Evolutionary conservation across 306 rosid genomes (phyloP).

Genomic region (Rosa chinensis): DNA sequence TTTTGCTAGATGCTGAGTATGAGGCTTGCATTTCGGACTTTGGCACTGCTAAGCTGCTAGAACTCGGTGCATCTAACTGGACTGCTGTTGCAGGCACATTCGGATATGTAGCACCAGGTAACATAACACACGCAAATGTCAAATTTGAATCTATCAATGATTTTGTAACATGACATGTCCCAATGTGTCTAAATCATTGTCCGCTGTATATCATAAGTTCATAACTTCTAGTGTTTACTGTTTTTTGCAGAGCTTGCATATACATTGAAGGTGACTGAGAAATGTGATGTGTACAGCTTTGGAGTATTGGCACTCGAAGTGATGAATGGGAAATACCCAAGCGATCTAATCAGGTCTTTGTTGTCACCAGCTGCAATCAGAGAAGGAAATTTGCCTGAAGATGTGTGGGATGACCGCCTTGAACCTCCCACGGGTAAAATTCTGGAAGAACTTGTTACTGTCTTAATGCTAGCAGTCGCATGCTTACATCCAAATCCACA

Average conservation of each 20-base stretch:
- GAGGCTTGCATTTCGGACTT: conserved; percentile 44
- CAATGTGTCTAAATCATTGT: background rate
- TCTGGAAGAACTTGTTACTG: conserved; percentile 15
- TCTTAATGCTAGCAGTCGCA: conserved; percentile 29
- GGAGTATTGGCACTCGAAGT: conserved; percentile 39
- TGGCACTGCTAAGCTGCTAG: conserved; percentile 33
- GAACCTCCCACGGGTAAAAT: conserved; percentile 20
- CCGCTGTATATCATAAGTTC: background rate
- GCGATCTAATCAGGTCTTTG: conserved; percentile 14
- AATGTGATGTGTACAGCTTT: conserved; percentile 44
- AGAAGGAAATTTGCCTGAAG: conserved; percentile 12
- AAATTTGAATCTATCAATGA: background rate
- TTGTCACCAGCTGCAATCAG: conserved; percentile 16
- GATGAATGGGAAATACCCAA: conserved; percentile 34
- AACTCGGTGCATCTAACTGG: conserved; percentile 36
- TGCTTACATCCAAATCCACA: conserved; percentile 34
- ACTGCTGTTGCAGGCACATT: conserved; percentile 42
- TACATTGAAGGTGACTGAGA: conserved; percentile 36
- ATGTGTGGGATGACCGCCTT: conserved; percentile 35
- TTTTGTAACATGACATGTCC: background rate
- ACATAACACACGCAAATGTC: background rate
- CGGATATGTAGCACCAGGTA: conserved; percentile 54
- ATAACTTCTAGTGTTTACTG: background rate
- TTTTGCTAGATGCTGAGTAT: conserved; percentile 30
- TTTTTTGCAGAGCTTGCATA: conserved; percentile 41